A percentile compares a stretch with the other conserved stretches of the same genome.
Evolutionary conservation across 108 stramenopile species (phyloP).

Genomic region (Cafeteria roenbergensis): DNA sequence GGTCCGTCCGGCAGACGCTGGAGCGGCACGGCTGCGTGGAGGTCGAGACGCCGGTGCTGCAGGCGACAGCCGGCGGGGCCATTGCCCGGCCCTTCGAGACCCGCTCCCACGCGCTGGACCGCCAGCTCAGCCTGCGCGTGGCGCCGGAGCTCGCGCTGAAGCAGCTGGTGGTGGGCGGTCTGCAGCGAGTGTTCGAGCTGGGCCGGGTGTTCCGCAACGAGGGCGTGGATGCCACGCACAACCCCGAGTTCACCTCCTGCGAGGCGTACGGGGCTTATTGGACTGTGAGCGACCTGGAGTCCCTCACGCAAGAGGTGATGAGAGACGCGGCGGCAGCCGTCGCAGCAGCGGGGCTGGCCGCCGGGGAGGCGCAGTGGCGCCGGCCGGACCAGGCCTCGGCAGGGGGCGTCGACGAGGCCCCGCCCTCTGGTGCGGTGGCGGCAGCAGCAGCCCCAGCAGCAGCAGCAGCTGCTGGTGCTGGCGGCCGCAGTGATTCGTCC

Average conservation of each 20-base stretch:
- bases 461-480: no score
- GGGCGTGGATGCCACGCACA: conserved; percentile 89
- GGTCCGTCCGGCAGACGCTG: conserved; percentile 65
- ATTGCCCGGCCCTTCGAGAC: conserved; percentile 96
- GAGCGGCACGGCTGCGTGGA: conserved; percentile 83
- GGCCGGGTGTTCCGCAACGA: conserved; percentile 98
- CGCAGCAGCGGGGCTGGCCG: not conserved
- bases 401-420: no score
- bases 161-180: conserved; percentile 80
- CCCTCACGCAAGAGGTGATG: conserved; percentile 68
- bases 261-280: conserved; percentile 97
- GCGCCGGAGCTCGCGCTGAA: conserved; percentile 96
- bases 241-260: conserved; percentile 95
- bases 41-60: conserved; percentile 94
- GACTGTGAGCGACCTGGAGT: conserved; percentile 92
- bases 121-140: conserved; percentile 83
- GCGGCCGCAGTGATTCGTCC: no score
- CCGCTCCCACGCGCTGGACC: conserved; percentile 77
- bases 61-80: conserved; percentile 81
- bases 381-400: no score
- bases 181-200: conserved; percentile 87
- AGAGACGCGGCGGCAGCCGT: not conserved
- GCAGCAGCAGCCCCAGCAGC: no score
- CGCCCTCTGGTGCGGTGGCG: no score
- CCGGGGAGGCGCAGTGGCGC: no score